Base-by-base conservation (phyloP, 208 protist genomes). In the Wallacemonas rigidus region DNA sequence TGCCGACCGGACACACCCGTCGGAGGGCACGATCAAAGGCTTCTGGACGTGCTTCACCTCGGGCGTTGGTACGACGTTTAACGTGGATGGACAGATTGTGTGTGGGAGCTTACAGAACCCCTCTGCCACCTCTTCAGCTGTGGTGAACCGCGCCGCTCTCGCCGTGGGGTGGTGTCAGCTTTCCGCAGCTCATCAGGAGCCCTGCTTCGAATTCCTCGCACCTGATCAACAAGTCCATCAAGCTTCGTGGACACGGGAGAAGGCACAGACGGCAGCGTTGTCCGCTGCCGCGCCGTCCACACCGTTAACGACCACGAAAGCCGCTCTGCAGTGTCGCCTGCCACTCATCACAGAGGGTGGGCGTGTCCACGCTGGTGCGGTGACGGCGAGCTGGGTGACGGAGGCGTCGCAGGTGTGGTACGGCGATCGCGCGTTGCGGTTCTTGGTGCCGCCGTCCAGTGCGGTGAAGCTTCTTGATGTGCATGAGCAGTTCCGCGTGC, bases 21-120 rank as follows among this genome's bases (percentile, higher is more conserved):
- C 26, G 26, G 26, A 26, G 26, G 26, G 26, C 26, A 26, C 26
- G 48, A 0, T 8, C 48, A 69, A 3, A 14, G 47, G 70, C n/a
- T 58, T 77, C 40, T 93, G 82, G 82, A 93, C 82, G 6, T 76
- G 76, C 17, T 93, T 89, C 54, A 54, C 58, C 9, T 83, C 80
- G 2, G 83, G 77, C 12, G 81, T 88, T n/a, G 88, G 87, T 53
- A 81, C 81, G 50, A 54, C 77, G 12, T 89, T 86, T 43, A 80
- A 76, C 74, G 73, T 92, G 8, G 85, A 92, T 48, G 87, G 87
- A 41, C 47, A 50, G 43, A 40, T 58, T 44, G 56, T 88, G 4
- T 80, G 67, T 56, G 64, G 44, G 11, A 50, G 17, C 12, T 3
- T 7, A 2, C 44, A 1, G 40, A 50, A 12, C 17, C 44, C 8